phyloP scores from a whole-genome alignment of 148 eudicot species.

The Vaccinium darrowii region DNA sequence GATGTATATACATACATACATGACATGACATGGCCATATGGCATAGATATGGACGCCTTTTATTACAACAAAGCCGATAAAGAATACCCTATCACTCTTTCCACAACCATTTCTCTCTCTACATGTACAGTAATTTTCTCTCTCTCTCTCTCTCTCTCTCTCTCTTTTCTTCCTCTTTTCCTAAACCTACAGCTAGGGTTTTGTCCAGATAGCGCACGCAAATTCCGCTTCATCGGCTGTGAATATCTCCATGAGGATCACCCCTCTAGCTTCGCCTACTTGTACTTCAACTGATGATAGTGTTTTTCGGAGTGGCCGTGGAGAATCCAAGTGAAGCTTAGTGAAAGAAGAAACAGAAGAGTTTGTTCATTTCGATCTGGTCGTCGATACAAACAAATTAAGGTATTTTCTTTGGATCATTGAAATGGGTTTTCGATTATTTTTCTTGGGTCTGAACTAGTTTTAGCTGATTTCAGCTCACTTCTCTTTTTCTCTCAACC shows the following conservation, averaged over 20 bases:
- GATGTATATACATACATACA: not conserved
- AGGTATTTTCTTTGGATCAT: slow-evolving; percentile 10
- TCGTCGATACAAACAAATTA: not conserved
- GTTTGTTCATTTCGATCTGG: slow-evolving; percentile 10
- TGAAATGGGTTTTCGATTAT: not conserved
- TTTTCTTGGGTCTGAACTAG: not conserved
- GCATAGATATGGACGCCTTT: not conserved
- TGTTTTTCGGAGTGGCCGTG: slow-evolving; percentile 4
- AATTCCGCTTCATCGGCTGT: not conserved
- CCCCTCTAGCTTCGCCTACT: not conserved
- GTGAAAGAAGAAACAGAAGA: not conserved
- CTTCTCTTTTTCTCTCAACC: not conserved
- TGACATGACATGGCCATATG: not conserved
- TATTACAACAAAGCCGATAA: slow-evolving; percentile 16
- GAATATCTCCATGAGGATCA: slow-evolving; percentile 10
- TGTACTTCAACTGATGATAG: not conserved
- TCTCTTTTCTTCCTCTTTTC: not conserved
- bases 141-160: not conserved
- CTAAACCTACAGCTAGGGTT: slow-evolving; percentile 21
- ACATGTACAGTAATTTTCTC: not conserved
- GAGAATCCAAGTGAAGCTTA: not conserved
- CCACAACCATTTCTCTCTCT: not conserved
- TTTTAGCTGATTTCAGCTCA: slow-evolving; percentile 16
- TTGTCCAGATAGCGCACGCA: slow-evolving; percentile 11
- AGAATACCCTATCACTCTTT: not conserved